These are phyloP conservation scores for Ceratocystiopsis sp. DNA, from an alignment of 2,329 filamentous ascomycete genomes.

Conservation along the genomic window DNA sequence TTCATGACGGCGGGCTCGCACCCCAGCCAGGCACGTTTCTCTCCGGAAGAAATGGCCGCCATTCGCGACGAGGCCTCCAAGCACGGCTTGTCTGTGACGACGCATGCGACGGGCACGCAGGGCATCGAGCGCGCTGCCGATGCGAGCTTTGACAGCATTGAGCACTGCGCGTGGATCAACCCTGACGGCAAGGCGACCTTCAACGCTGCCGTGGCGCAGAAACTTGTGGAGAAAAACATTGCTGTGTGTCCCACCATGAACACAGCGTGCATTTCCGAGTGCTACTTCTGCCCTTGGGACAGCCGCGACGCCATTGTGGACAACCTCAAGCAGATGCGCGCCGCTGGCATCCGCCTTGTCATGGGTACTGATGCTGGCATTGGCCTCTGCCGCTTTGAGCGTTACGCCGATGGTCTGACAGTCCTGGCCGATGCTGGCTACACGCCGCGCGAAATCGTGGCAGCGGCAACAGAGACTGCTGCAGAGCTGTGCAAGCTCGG, in stretches of 20 bases:
- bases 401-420: conserved; percentile 7
- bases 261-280: conserved; percentile 7
- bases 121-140: conserved; percentile 7
- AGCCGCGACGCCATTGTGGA: conserved; percentile 3
- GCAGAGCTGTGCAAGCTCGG: conserved; percentile 5
- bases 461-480: conserved; percentile 3
- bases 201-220: conserved; percentile 3
- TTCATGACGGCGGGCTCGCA: conserved; percentile 9
- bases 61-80: conserved; percentile 6
- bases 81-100: conserved; percentile 5
- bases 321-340: conserved; percentile 5
- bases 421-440: conserved; percentile 6
- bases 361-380: conserved; percentile 5
- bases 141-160: conserved; percentile 7
- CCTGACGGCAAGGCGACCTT: conserved; percentile 3
- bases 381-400: conserved; percentile 7
- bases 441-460: conserved; percentile 4
- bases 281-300: conserved; percentile 9
- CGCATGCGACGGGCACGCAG: conserved; percentile 7
- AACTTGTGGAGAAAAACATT: conserved; percentile 4
- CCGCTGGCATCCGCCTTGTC: conserved; percentile 4
- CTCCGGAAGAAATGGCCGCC: conserved; percentile 5
- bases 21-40: conserved; percentile 5
- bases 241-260: conserved; percentile 10
- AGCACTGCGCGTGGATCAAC: conserved; percentile 8